Percentiles rank a stretch among this genome's conserved stretches.
Evolutionary conservation across 441 rosid genomes (phyloP).

Genomic region (Adansonia madagascariensis): DNA sequence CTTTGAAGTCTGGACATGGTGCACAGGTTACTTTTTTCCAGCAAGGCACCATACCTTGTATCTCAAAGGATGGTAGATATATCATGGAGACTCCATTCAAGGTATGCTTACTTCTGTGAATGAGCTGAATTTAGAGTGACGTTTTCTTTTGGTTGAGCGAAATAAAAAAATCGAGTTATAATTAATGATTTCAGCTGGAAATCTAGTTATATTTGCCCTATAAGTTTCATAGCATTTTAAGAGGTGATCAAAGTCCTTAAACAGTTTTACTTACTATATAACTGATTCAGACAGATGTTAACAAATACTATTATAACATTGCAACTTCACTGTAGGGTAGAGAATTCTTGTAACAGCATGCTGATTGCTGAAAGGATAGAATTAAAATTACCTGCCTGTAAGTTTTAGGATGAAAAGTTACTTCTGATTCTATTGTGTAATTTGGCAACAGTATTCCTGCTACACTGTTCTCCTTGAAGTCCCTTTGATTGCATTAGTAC

Average conservation of each 20-base stretch:
- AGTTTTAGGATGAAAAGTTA: constrained; percentile 3
- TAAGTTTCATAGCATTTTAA: constrained; percentile 6
- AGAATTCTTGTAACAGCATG: neutral
- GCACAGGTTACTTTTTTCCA: constrained; percentile 87
- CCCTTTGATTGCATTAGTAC: neutral
- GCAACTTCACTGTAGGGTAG: neutral
- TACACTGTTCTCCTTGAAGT: neutral
- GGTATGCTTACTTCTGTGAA: constrained; percentile 45
- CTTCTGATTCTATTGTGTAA: neutral
- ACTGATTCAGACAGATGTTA: neutral
- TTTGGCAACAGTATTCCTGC: neutral
- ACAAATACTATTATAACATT: neutral
- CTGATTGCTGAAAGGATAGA: constrained; percentile 3
- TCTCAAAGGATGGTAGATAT: constrained; percentile 88
- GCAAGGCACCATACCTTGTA: constrained; percentile 95
- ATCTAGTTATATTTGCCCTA: neutral
- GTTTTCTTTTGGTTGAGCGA: neutral
- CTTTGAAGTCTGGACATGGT: constrained; percentile 30
- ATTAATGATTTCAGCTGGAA: neutral
- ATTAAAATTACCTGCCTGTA: neutral
- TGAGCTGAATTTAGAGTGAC: constrained; percentile 1
- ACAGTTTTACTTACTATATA: neutral
- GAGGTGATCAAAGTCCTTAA: neutral
- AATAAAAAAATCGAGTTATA: neutral
- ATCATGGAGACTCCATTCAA: constrained; percentile 95